These are phyloP conservation scores for Cutaneotrichosporon cavernicola DNA, from an alignment of 1,284 basidiomycete species.

Conservation along the genomic window DNA sequence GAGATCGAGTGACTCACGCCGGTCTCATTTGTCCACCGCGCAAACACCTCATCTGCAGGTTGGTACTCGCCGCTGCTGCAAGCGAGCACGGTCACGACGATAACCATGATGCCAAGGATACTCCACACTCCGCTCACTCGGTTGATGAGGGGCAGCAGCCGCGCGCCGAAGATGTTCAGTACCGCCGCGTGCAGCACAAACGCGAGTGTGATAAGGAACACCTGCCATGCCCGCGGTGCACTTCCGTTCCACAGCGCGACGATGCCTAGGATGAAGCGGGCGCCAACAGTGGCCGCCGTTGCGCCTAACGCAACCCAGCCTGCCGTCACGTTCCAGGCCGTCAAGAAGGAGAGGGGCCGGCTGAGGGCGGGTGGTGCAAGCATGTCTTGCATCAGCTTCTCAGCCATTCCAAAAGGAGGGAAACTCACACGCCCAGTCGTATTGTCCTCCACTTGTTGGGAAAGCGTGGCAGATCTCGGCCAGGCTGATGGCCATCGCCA, in stretches of 20 bases:
- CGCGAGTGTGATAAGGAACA: slow-evolving; percentile 16
- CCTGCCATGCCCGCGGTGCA: slow-evolving; percentile 6
- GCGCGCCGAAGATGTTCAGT: slow-evolving; percentile 19
- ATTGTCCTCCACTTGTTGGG: slow-evolving; percentile 40
- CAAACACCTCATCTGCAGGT: slow-evolving; percentile 46
- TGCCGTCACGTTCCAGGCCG: slow-evolving; percentile 20
- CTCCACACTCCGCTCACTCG: slow-evolving; percentile 30
- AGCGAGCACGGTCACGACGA: slow-evolving; percentile 35
- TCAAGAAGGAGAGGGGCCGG: slow-evolving; percentile 1
- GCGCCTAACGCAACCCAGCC: slow-evolving; percentile 52
- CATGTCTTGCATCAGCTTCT: slow-evolving; percentile 4
- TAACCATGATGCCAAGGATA: slow-evolving; percentile 46
- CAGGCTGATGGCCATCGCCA: slow-evolving; percentile 29
- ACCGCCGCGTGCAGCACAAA: slow-evolving; percentile 7
- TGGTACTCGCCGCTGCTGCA: slow-evolving; percentile 36
- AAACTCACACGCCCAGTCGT: slow-evolving; percentile 36
- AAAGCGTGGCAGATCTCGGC: slow-evolving; percentile 24
- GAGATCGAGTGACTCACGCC: slow-evolving; percentile 1
- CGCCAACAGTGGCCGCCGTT: slow-evolving; percentile 27
- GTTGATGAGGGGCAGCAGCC: slow-evolving; percentile 17
- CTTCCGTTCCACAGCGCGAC: background rate
- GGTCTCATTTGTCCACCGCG: slow-evolving; percentile 37
- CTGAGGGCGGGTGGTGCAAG: slow-evolving; percentile 17
- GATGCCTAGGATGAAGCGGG: slow-evolving; percentile 31
- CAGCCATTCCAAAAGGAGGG: background rate